Percentiles rank a stretch among this genome's conserved stretches.
phyloP scores from a whole-genome alignment of 2,329 filamentous ascomycete genomes.

The Aspergillus hortae region DNA sequence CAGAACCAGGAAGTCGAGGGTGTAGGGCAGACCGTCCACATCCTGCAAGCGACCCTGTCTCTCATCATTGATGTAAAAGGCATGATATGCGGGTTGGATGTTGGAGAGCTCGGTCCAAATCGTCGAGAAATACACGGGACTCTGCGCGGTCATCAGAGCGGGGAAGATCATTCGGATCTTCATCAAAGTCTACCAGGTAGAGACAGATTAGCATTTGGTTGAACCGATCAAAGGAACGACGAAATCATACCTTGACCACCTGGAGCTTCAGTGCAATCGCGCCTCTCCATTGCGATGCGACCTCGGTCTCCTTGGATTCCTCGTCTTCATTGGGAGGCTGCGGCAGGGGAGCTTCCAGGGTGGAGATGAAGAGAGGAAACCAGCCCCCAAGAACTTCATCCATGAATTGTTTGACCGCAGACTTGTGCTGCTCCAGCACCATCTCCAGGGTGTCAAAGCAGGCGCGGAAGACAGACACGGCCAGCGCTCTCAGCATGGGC shows the following conservation, averaged over 20 bases:
- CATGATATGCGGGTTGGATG: conserved; percentile 69
- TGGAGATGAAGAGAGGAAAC: conserved; percentile 83
- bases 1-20: conserved; percentile 85
- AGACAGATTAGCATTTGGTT: conserved; percentile 10
- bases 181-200: conserved; percentile 65
- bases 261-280: conserved; percentile 85
- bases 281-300: conserved; percentile 71
- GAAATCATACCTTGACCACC: conserved; percentile 65
- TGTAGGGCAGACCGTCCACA: conserved; percentile 87
- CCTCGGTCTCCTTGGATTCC: conserved; percentile 51
- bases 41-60: conserved; percentile 86
- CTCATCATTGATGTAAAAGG: conserved; percentile 81
- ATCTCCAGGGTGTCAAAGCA: conserved; percentile 97
- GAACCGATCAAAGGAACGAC: not conserved
- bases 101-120: conserved; percentile 84
- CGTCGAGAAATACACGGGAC: conserved; percentile 74
- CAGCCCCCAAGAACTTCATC: conserved; percentile 79
- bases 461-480: conserved; percentile 82
- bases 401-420: conserved; percentile 81
- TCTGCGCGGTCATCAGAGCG: conserved; percentile 75
- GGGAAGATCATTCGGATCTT: conserved; percentile 84
- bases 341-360: conserved; percentile 72
- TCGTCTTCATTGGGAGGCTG: conserved; percentile 55
- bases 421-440: conserved; percentile 88
- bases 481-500: conserved; percentile 72